Evolutionary conservation across 1,284 basidiomycete species (phyloP).

Genomic region (Trichosporon inkin): DNA sequence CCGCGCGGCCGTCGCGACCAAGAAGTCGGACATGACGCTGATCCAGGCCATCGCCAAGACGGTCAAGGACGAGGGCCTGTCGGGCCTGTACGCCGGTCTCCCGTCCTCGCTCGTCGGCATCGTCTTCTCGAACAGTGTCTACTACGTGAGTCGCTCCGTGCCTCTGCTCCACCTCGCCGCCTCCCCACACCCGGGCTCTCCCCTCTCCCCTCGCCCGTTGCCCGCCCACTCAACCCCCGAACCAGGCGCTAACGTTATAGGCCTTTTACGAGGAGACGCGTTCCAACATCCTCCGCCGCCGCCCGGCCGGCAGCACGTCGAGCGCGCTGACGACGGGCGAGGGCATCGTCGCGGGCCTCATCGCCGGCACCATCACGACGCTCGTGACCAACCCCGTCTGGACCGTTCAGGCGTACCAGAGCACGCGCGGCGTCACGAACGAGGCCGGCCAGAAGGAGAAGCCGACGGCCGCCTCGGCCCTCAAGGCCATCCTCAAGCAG

Average conservation of each 20-base stretch:
- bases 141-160: constrained; percentile 28
- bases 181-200: too few relatives aligned
- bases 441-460: constrained; percentile 46
- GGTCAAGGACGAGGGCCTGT: constrained; percentile 76
- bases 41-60: constrained; percentile 61
- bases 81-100: constrained; percentile 83
- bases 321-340: constrained; percentile 70
- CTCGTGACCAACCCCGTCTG: constrained; percentile 91
- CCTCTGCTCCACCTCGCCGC: too few relatives aligned
- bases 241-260: constrained; percentile 6
- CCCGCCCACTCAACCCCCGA: too few relatives aligned
- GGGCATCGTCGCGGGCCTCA: constrained; percentile 82
- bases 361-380: constrained; percentile 88
- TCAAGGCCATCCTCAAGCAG: constrained; percentile 67
- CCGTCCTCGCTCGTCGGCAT: constrained; percentile 84
- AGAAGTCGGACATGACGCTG: constrained; percentile 53
- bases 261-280: constrained; percentile 56
- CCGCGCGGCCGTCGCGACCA: constrained; percentile 84
- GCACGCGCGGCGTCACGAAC: constrained; percentile 55
- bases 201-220: too few relatives aligned
- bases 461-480: constrained; percentile 65
- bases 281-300: constrained; percentile 51
- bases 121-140: constrained; percentile 81
- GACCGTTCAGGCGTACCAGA: constrained; percentile 91
- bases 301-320: constrained; percentile 34